These are phyloP conservation scores for Kodamaea alishanica DNA, from an alignment of 1,139 yeast genomes.

Conservation along the genomic window DNA sequence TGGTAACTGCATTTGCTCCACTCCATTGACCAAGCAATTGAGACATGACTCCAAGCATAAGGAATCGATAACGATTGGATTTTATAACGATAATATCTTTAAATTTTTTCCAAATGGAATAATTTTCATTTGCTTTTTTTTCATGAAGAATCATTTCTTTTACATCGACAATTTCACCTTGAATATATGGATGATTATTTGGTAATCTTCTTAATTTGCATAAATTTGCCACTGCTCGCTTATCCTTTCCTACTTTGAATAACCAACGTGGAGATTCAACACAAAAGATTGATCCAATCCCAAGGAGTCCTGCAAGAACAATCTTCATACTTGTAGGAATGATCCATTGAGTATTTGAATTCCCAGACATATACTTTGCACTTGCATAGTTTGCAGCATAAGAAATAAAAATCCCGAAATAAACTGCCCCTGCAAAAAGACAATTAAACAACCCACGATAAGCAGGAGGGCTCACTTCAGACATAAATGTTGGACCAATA, in stretches of 20 bases:
- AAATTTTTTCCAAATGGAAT: constrained; percentile 15
- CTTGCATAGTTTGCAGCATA: constrained; percentile 49
- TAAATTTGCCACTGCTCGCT: constrained; percentile 34
- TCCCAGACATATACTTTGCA: constrained; percentile 29
- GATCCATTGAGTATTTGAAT: constrained; percentile 36
- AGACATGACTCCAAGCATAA: constrained; percentile 38
- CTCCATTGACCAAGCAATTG: constrained; percentile 60
- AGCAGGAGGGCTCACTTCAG: constrained; percentile 52
- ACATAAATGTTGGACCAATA: constrained; percentile 52
- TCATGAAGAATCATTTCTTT: constrained; percentile 45
- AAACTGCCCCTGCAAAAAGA: constrained; percentile 54
- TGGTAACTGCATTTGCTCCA: constrained; percentile 52
- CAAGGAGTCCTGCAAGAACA: constrained; percentile 39
- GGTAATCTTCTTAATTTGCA: constrained; percentile 49
- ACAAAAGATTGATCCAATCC: constrained; percentile 35
- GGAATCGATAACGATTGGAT: constrained; percentile 44
- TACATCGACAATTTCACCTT: constrained; percentile 50
- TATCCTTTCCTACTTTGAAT: constrained; percentile 34
- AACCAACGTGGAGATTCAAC: constrained; percentile 48
- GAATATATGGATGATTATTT: constrained; percentile 46
- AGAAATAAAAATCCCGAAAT: constrained; percentile 49
- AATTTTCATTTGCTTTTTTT: constrained; percentile 28
- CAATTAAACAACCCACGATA: constrained; percentile 52
- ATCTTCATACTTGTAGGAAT: constrained; percentile 38
- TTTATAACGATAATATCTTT: constrained; percentile 34